A percentile compares a stretch with the other conserved stretches of the same genome.
phyloP scores from a whole-genome alignment of 805 yeast species.

The Metschnikowia baotianmanensis region DNA sequence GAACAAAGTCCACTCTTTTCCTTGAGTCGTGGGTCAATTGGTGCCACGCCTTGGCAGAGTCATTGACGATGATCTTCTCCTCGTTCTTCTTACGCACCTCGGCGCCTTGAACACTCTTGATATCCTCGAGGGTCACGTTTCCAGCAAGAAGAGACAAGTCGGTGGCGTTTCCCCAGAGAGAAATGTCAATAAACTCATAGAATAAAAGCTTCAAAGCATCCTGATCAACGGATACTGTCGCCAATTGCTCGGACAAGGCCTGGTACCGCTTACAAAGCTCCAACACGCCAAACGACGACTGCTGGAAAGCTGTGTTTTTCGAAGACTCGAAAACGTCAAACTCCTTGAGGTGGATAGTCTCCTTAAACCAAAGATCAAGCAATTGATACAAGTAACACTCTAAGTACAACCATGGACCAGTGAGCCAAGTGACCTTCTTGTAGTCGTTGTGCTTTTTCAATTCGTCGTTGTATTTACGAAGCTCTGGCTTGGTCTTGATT shows the following conservation, averaged over 20 bases:
- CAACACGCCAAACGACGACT: constrained; percentile 72
- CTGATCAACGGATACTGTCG: constrained; percentile 22
- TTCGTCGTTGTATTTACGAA: constrained; percentile 59
- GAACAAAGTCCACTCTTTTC: constrained; percentile 71
- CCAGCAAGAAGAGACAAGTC: constrained; percentile 88
- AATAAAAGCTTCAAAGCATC: constrained; percentile 58
- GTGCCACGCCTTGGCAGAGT: constrained; percentile 66
- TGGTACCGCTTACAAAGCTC: constrained; percentile 68
- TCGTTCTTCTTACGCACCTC: constrained; percentile 81
- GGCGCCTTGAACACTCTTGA: constrained; percentile 87
- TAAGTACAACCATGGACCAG: constrained; percentile 87
- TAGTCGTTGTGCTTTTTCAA: constrained; percentile 31
- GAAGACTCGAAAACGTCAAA: constrained; percentile 74
- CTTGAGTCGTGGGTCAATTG: constrained; percentile 32
- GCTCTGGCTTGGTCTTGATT: constrained; percentile 46
- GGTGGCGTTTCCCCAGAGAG: constrained; percentile 98
- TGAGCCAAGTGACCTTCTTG: constrained; percentile 58
- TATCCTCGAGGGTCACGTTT: constrained; percentile 79
- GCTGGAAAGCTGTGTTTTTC: constrained; percentile 71
- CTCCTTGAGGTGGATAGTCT: constrained; percentile 11
- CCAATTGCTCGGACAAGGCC: constrained; percentile 35
- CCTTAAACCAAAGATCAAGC: constrained; percentile 49
- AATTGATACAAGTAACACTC: constrained; percentile 84
- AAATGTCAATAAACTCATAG: constrained; percentile 80
- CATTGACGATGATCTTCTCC: constrained; percentile 74